Evolutionary conservation across 805 yeast genomes (phyloP), one percentile per base, ranked within the genome.

Genomic region (Sugiyamaella lignohabitans): DNA sequence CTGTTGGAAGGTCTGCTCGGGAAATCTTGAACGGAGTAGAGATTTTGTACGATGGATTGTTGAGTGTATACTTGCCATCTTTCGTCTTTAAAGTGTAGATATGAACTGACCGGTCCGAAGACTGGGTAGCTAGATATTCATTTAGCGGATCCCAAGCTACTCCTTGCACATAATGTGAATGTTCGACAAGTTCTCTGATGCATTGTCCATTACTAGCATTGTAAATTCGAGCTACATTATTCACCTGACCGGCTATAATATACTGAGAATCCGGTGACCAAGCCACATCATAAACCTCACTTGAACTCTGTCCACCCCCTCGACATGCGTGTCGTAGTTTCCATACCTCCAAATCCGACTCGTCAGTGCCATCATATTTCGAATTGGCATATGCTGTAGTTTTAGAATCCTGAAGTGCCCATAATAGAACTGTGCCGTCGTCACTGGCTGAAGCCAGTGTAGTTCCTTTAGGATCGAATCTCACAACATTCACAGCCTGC

Each of bases 61-160:
- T 68, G n/a, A 74, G 50, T 8, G 59, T 58, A 38, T 64, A 56
- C 27, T 58, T 60, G 20, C 62, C 69, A 35, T 58, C 64, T 27
- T 57, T 58, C 2, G 59, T 50, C 32, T 56, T 61, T 35, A 80
- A 59, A 18, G 71, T 66, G 61, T 86, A 86, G n/a, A 93, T 68
- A 53, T 79, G 80, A 10, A 91, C 81, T 1, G 87, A 73, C 50
- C 96, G 68, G 65, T 93, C 98, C 10, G 96, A 94, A 21, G 93
- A 80, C 62, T 89, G 96, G 4, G 96, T 84, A 1, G 89, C 87
- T 3, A 93, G 64, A 54, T 65, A 87, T 61, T 83, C 78, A 52
- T 83, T 80, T 45, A 70, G 61, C 5, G 98, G 98, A 62, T 93
- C 98, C 98, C 98, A 93, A 0, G 84, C 72, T 3, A 93, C 91